Percentiles rank a stretch among this genome's conserved stretches.
Conservation (phyloP, 2,329 filamentous ascomycete species). For the Atkinsonella hypoxylon region DNA sequence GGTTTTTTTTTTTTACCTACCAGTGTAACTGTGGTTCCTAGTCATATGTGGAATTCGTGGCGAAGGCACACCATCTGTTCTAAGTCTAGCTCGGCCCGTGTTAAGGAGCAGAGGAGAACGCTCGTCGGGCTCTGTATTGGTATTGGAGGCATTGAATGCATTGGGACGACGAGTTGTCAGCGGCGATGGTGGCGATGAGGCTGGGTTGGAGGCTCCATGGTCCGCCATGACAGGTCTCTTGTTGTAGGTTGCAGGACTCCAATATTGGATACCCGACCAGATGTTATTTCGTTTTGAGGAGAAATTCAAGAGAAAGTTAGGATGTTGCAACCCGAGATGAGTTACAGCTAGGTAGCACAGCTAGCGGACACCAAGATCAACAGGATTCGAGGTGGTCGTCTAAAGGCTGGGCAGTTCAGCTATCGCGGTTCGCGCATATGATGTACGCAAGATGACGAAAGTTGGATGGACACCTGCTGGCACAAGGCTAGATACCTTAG, state of each 20-base stretch:
- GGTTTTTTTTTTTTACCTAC: constrained; percentile 15
- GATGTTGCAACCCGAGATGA: too few relatives aligned
- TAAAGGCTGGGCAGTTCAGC: too few relatives aligned
- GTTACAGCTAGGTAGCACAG: too few relatives aligned
- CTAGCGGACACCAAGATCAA: too few relatives aligned
- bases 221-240: constrained; percentile 18
- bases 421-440: too few relatives aligned
- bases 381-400: too few relatives aligned
- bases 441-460: too few relatives aligned
- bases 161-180: constrained; percentile 17
- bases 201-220: constrained; percentile 13
- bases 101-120: constrained; percentile 29
- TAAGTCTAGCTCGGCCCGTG: constrained; percentile 28
- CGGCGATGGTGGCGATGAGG: constrained; percentile 23
- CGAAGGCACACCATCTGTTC: constrained; percentile 23
- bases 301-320: too few relatives aligned
- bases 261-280: too few relatives aligned
- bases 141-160: constrained; percentile 15
- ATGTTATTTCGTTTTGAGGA: too few relatives aligned
- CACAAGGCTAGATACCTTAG: too few relatives aligned
- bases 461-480: too few relatives aligned
- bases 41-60: constrained; percentile 18
- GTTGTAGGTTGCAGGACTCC: neutral
- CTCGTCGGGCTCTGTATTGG: constrained; percentile 27
- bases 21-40: constrained; percentile 32